A percentile compares a stretch with the other conserved stretches of the same genome.
These are phyloP conservation scores for Vanrija pseudolonga DNA, from an alignment of 1,284 basidiomycete genomes.

Conservation along the genomic window DNA sequence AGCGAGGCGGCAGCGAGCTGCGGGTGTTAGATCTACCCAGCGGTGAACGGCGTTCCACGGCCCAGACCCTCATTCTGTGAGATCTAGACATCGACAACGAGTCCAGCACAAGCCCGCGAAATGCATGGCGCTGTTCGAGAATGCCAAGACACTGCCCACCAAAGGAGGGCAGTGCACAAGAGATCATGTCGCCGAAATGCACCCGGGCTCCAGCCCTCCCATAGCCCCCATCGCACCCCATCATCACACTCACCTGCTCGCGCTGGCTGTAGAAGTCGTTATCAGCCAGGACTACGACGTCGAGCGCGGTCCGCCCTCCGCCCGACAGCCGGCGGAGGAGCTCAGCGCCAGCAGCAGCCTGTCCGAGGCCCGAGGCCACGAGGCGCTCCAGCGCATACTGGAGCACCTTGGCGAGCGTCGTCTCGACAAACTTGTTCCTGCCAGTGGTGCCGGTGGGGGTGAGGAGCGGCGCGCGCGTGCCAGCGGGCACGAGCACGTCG, in stretches of 20 bases:
- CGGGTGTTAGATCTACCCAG: background rate
- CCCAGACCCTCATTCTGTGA: no score
- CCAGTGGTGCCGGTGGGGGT: constrained; percentile 17
- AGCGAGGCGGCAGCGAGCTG: constrained; percentile 63
- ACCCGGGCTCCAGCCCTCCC: background rate
- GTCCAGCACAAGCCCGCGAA: no score
- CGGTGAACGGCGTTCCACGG: background rate
- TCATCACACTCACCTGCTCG: constrained; percentile 67
- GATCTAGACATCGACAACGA: no score
- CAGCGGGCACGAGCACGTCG: constrained; percentile 44
- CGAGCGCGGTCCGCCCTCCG: constrained; percentile 53
- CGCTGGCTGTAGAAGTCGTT: constrained; percentile 98
- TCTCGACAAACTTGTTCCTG: constrained; percentile 86
- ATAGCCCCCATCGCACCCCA: no score
- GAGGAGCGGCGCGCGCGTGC: constrained; percentile 9
- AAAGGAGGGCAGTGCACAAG: no score
- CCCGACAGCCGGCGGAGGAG: constrained; percentile 40
- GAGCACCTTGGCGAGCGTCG: constrained; percentile 75
- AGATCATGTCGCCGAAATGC: no score
- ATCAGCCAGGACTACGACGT: constrained; percentile 81
- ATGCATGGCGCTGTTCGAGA: no score
- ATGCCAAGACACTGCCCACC: no score
- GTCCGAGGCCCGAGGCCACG: constrained; percentile 46
- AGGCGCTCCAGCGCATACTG: constrained; percentile 61
- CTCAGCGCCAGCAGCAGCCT: constrained; percentile 20